Conservation (phyloP, 2,329 filamentous ascomycete genomes). For the Juglanconis sp. region DNA sequence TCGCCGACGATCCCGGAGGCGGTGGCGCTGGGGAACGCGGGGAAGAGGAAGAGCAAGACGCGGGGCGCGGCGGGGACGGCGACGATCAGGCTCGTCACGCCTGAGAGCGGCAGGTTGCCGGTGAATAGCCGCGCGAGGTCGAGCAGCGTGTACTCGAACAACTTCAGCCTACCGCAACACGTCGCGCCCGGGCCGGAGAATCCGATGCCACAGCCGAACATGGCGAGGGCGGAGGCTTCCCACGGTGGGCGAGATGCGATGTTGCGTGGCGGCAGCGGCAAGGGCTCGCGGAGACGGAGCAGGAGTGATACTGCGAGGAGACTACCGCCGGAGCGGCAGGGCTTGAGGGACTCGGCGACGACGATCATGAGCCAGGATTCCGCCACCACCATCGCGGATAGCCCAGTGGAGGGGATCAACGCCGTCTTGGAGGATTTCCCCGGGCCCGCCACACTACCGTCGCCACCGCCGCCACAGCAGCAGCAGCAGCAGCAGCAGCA, state of each 20-base stretch:
- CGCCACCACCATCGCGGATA: conserved; percentile 35
- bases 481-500: not conserved
- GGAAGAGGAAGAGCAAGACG: not conserved
- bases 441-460: not conserved
- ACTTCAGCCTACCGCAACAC: conserved; percentile 24
- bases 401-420: conserved; percentile 20
- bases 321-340: not conserved
- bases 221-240: not conserved
- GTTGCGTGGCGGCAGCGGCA: conserved; percentile 19
- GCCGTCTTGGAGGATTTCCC: conserved; percentile 11
- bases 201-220: conserved; percentile 19
- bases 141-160: conserved; percentile 35
- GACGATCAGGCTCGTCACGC: conserved; percentile 15
- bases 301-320: not conserved
- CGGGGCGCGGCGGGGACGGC: not conserved
- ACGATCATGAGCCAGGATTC: conserved; percentile 30
- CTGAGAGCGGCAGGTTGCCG: conserved; percentile 14
- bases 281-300: conserved; percentile 15
- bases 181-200: conserved; percentile 19
- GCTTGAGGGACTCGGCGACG: conserved; percentile 6
- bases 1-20: conserved; percentile 11
- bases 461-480: not conserved
- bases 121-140: conserved; percentile 25
- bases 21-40: conserved; percentile 23
- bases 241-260: not conserved